Conservation (phyloP, 2,329 filamentous ascomycete species). For the Nothophoma quercina region DNA sequence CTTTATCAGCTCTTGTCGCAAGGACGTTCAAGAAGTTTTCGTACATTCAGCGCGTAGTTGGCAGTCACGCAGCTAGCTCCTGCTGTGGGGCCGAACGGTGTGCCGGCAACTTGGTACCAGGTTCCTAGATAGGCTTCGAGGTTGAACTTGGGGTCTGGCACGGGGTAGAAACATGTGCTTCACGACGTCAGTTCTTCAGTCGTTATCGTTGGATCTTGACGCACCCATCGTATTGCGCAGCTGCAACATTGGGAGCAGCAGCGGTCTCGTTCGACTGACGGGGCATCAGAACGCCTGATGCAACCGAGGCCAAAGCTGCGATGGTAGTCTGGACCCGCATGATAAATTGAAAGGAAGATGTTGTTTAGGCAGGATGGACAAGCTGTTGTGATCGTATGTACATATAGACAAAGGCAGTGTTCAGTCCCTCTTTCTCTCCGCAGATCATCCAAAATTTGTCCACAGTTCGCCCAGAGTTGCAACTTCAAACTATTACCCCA, state of each 20-base stretch:
- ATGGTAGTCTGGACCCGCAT: slow-evolving; percentile 32
- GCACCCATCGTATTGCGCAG: slow-evolving; percentile 35
- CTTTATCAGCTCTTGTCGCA: background rate
- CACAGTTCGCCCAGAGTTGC: slow-evolving; percentile 8
- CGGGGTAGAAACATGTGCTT: slow-evolving; percentile 38
- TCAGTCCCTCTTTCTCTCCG: background rate
- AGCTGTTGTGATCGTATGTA: too few species aligned
- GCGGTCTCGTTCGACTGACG: slow-evolving; percentile 23
- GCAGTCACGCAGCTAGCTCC: slow-evolving; percentile 36
- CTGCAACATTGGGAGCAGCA: slow-evolving; percentile 23
- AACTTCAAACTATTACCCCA: slow-evolving; percentile 9
- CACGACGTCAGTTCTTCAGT: background rate
- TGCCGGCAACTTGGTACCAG: slow-evolving; percentile 44
- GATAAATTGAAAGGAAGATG: too few species aligned
- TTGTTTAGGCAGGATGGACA: too few species aligned
- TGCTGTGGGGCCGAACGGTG: slow-evolving; percentile 36
- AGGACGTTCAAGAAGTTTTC: background rate
- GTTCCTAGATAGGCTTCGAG: slow-evolving; percentile 37
- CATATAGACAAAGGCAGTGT: too few species aligned
- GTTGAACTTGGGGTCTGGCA: slow-evolving; percentile 34
- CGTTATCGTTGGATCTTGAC: background rate
- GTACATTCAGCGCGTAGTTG: slow-evolving; percentile 34
- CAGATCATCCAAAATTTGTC: background rate
- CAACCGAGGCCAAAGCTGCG: slow-evolving; percentile 26
- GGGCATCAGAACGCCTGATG: slow-evolving; percentile 22